Conservation (phyloP, 257 asterid genomes). For the Anisodus acutangulus region DNA sequence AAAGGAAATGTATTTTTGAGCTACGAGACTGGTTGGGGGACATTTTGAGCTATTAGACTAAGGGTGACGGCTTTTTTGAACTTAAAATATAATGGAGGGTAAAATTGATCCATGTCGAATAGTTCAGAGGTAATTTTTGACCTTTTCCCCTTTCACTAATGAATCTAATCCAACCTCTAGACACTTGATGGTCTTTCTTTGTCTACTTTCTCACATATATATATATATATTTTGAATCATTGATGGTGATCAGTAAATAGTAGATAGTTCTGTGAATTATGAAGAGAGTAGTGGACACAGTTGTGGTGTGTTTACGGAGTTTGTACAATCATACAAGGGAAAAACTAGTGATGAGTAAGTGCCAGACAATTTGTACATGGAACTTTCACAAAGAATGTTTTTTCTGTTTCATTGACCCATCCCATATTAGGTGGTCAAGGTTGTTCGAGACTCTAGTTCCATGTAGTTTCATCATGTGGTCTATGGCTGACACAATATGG, state of each 20-base stretch:
- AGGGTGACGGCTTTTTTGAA: too few species aligned
- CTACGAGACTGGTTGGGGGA: too few species aligned
- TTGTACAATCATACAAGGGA: not conserved
- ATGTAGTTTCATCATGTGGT: conserved; percentile 14
- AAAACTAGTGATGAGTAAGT: not conserved
- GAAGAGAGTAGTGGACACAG: not conserved
- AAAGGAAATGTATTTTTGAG: too few species aligned
- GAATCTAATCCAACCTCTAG: not conserved
- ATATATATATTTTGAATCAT: not conserved
- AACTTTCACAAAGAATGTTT: not conserved
- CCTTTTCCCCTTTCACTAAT: too few species aligned
- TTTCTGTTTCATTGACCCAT: conserved; percentile 26
- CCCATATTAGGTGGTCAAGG: conserved; percentile 26
- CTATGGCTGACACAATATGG: not conserved
- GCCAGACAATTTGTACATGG: not conserved
- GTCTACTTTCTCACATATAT: not conserved
- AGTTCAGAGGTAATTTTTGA: too few species aligned
- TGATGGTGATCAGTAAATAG: not conserved
- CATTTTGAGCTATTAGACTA: too few species aligned
- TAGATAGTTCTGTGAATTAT: not conserved
- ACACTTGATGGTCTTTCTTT: not conserved
- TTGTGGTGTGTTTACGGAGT: not conserved
- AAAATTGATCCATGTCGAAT: too few species aligned
- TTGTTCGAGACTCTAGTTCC: not conserved
- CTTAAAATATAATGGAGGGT: too few species aligned